Evolutionary conservation across 139 green algal genomes (phyloP).

Genomic region (Chlorella sorokiniana): DNA sequence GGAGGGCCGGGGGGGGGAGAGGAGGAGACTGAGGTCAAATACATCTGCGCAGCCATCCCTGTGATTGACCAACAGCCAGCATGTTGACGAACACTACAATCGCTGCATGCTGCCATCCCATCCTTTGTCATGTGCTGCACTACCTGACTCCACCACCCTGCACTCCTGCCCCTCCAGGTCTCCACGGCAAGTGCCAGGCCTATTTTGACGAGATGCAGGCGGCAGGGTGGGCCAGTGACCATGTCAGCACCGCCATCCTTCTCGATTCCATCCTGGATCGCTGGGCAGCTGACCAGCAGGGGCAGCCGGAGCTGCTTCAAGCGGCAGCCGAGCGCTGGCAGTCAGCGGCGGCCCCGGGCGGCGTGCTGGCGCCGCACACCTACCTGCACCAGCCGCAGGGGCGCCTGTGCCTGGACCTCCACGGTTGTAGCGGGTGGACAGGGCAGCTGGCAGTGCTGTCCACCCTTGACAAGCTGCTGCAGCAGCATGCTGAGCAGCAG

Average conservation of each 20-base stretch:
- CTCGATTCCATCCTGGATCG: conserved; percentile 28
- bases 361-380: conserved; percentile 10
- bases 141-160: too few species aligned
- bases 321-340: conserved; percentile 16
- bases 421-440: conserved; percentile 32
- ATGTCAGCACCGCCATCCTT: conserved; percentile 2
- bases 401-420: conserved; percentile 26
- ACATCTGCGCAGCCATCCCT: too few species aligned
- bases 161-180: neutral
- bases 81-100: too few species aligned
- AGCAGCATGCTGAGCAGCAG: neutral
- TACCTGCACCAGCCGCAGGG: conserved; percentile 24
- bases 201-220: neutral
- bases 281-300: neutral
- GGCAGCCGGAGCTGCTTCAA: neutral
- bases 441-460: conserved; percentile 39
- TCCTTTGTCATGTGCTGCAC: too few species aligned
- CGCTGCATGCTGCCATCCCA: too few species aligned
- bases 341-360: neutral
- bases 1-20: too few species aligned
- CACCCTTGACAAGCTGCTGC: conserved; percentile 11
- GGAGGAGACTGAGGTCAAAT: too few species aligned
- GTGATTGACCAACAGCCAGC: too few species aligned
- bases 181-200: neutral
- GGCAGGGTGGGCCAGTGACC: conserved; percentile 10